Evolutionary conservation across 164 flowering plant genomes (phyloP).

Genomic region (Umbilicus rupestris): DNA sequence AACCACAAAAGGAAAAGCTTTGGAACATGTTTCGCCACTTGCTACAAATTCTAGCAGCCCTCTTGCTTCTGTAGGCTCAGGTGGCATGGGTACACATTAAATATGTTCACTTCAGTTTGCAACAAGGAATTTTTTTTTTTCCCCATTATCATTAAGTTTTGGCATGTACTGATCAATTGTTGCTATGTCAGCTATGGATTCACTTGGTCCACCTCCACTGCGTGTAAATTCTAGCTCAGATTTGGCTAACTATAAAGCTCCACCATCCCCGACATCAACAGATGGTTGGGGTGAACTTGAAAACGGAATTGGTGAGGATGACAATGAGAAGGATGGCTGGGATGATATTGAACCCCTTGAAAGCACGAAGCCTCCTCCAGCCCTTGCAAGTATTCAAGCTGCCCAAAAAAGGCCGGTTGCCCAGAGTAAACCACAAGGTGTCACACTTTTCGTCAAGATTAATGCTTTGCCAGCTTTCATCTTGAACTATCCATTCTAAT

Average conservation of each 20-base stretch:
- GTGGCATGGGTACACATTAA: constrained; percentile 11
- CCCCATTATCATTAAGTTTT: constrained; percentile 5
- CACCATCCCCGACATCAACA: constrained; percentile 74
- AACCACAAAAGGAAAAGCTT: constrained; percentile 72
- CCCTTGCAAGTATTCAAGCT: constrained; percentile 79
- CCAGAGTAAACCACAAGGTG: constrained; percentile 68
- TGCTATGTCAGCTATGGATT: constrained; percentile 15
- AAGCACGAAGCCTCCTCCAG: constrained; percentile 67
- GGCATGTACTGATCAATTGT: constrained; percentile 17
- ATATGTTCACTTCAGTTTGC: background rate
- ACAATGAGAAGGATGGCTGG: constrained; percentile 83
- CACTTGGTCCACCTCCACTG: constrained; percentile 30
- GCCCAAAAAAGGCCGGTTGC: constrained; percentile 82
- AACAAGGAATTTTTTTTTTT: background rate
- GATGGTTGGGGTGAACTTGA: constrained; percentile 99
- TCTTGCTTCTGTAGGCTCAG: constrained; percentile 40
- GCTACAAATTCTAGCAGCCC: constrained; percentile 33
- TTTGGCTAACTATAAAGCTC: constrained; percentile 44
- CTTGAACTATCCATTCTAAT: background rate
- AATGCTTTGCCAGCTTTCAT: background rate
- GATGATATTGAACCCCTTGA: constrained; percentile 88
- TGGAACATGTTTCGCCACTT: constrained; percentile 58
- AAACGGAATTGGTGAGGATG: constrained; percentile 64
- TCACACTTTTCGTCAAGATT: constrained; percentile 4
- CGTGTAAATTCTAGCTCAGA: constrained; percentile 28